Percentiles rank a stretch among this genome's conserved stretches.
phyloP scores from a whole-genome alignment of 352 stramenopile species.

The Phytopythium vexans region DNA sequence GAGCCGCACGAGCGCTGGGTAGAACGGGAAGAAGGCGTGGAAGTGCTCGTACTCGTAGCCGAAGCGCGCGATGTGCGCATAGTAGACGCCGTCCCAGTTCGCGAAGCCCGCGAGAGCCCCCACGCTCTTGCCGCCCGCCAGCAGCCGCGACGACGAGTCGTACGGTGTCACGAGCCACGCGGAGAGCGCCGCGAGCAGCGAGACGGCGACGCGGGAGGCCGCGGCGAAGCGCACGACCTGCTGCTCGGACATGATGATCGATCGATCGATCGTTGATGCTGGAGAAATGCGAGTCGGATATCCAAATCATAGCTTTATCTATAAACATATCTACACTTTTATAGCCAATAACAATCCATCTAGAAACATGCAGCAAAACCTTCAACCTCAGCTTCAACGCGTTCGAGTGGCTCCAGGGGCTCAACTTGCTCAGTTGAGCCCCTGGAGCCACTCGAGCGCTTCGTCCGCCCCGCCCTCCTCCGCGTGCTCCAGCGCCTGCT shows the following conservation, averaged over 20 bases:
- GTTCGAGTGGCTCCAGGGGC: conserved; percentile 23
- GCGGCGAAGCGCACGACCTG: conserved; percentile 47
- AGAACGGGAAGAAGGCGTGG: conserved; percentile 84
- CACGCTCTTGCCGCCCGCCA: conserved; percentile 1
- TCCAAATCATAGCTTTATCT: too few species aligned
- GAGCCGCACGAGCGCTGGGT: conserved; percentile 49
- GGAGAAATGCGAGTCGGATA: too few species aligned
- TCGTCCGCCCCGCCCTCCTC: conserved; percentile 64
- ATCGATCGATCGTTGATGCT: too few species aligned
- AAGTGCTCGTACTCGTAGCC: conserved; percentile 87
- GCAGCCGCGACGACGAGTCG: conserved; percentile 58
- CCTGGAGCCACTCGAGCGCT: conserved; percentile 52
- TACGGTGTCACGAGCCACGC: conserved; percentile 51
- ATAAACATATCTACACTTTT: conserved; percentile 6
- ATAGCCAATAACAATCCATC: conserved; percentile 24
- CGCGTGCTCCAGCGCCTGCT: conserved; percentile 58
- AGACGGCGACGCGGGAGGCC: conserved; percentile 41
- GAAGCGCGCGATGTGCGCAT: conserved; percentile 54
- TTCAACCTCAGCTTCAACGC: conserved; percentile 7
- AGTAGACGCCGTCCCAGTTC: conserved; percentile 89
- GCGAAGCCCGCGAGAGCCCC: conserved; percentile 24
- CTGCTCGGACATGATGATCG: conserved; percentile 13
- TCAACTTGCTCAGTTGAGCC: conserved; percentile 28
- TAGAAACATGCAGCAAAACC: conserved; percentile 25
- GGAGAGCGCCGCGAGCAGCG: conserved; percentile 41